Conservation (phyloP, 805 yeast species). For the Candida koratica region DNA sequence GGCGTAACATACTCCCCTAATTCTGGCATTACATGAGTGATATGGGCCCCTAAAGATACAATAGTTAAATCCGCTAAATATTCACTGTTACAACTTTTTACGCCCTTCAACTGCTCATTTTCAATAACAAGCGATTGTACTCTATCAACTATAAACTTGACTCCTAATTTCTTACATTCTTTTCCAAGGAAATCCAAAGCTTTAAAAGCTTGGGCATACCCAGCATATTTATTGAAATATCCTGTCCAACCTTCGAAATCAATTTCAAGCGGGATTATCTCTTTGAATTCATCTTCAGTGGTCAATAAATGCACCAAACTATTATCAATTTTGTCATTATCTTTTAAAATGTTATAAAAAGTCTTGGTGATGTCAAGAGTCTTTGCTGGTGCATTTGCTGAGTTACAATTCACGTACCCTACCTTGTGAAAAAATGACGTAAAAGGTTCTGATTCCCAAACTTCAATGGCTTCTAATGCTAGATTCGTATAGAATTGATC, state of each 20-base stretch:
- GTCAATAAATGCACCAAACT: conserved; percentile 20
- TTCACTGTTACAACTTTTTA: conserved; percentile 1
- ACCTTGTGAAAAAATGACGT: conserved; percentile 17
- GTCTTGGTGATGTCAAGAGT: conserved; percentile 25
- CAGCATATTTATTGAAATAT: conserved; percentile 38
- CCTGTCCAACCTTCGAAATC: conserved; percentile 16
- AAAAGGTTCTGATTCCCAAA: conserved; percentile 35
- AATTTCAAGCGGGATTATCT: conserved; percentile 14
- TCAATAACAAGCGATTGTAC: conserved; percentile 5
- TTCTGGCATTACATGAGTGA: conserved; percentile 12
- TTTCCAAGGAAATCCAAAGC: conserved; percentile 29
- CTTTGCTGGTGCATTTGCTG: conserved; percentile 31
- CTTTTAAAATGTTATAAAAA: conserved; percentile 34
- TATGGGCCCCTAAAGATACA: conserved; percentile 14
- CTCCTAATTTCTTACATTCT: conserved; percentile 14
- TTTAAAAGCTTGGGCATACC: conserved; percentile 41
- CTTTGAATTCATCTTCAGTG: conserved; percentile 26
- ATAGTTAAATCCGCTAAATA: conserved; percentile 13
- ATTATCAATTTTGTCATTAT: conserved; percentile 24
- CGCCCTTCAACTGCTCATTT: conserved; percentile 9
- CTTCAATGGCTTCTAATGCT: conserved; percentile 41
- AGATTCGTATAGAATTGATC: conserved; percentile 39
- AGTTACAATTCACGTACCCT: conserved; percentile 39
- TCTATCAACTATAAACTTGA: conserved; percentile 15
- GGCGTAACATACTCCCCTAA: conserved; percentile 10